phyloP scores from a whole-genome alignment of 2,329 filamentous ascomycete genomes.

The Penicillium brevicompactum region DNA sequence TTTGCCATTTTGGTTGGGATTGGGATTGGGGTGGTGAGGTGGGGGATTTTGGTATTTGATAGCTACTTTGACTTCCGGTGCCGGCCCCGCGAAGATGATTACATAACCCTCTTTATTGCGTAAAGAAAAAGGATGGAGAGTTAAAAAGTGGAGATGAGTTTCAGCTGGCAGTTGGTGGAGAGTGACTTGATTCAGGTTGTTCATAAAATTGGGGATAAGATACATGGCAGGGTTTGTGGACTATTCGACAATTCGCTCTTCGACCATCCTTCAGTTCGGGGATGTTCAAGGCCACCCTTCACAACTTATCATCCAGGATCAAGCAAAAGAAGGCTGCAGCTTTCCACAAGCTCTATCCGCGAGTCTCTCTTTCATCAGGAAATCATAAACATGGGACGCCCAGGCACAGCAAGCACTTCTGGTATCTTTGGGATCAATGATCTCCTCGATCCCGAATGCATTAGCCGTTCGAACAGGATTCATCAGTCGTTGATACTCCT shows the following conservation, averaged over 20 bases:
- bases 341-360: slow-evolving; percentile 44
- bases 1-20: slow-evolving; percentile 33
- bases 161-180: not conserved
- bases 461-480: slow-evolving; percentile 67
- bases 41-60: slow-evolving; percentile 7
- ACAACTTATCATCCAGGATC: slow-evolving; percentile 26
- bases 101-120: not conserved
- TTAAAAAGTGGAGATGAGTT: not conserved
- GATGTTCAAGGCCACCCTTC: not conserved
- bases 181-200: not conserved
- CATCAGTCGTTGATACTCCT: slow-evolving; percentile 64
- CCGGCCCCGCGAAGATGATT: not conserved
- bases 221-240: too few relatives aligned
- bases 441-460: slow-evolving; percentile 65
- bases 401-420: slow-evolving; percentile 58
- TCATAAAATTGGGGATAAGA: not conserved
- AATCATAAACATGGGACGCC: slow-evolving; percentile 58
- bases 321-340: slow-evolving; percentile 51
- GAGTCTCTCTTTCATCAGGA: slow-evolving; percentile 54
- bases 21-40: not conserved
- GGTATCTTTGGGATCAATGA: slow-evolving; percentile 64
- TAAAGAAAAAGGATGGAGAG: not conserved
- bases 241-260: too few relatives aligned
- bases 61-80: not conserved
- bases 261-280: too few relatives aligned